Evolutionary conservation across 2,329 filamentous ascomycete species (phyloP).

Genomic region (Paecilomyces sp.): DNA sequence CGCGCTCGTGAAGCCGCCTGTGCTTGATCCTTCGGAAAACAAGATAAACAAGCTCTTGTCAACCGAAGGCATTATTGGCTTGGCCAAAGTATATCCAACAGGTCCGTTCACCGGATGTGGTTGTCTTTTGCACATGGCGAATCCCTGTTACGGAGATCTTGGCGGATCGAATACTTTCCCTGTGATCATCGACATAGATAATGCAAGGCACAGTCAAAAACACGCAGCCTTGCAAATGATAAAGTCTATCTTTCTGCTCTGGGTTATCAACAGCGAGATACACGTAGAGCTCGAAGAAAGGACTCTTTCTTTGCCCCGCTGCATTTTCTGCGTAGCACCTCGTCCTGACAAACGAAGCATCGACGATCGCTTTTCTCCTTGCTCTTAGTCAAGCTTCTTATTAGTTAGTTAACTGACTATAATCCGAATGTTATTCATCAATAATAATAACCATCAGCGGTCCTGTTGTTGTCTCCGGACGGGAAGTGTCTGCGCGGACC

Average conservation of each 20-base stretch:
- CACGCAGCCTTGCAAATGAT: background rate
- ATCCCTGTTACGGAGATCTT: background rate
- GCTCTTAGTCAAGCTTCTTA: background rate
- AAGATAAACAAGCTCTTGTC: background rate
- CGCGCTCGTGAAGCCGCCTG: background rate
- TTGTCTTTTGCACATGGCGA: background rate
- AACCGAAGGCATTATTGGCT: background rate
- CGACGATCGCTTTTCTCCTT: background rate
- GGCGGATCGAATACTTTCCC: background rate
- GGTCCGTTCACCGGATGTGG: background rate
- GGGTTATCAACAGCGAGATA: too few species aligned
- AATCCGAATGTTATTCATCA: too few species aligned
- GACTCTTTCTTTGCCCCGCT: too few species aligned
- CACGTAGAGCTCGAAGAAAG: too few species aligned
- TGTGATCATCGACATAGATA: background rate
- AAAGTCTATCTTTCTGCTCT: too few species aligned
- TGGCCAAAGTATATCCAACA: background rate
- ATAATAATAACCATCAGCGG: background rate
- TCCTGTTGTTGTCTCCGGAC: background rate
- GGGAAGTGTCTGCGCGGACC: background rate
- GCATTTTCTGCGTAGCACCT: too few species aligned
- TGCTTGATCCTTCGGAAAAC: background rate
- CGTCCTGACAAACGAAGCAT: too few species aligned
- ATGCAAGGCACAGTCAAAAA: background rate
- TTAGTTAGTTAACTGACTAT: too few species aligned